Base-by-base conservation (phyloP, 2,329 filamentous ascomycete species). In the Alternaria incomplexa region DNA sequence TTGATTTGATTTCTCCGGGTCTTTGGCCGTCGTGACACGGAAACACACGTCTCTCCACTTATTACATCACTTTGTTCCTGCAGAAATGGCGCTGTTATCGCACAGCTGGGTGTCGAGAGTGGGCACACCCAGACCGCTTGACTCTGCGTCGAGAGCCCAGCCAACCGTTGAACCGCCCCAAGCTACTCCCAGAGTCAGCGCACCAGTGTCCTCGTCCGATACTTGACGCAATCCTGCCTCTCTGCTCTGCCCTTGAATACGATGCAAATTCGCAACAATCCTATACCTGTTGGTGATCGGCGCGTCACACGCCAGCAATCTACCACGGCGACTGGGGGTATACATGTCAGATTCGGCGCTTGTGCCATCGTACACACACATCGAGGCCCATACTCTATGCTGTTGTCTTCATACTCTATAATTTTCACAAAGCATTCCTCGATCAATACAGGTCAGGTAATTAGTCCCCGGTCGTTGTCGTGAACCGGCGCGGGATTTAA, bases 1-100 rank as follows among this genome's bases (percentile, higher is more conserved):
- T 71, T 56, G 72, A 69, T 61, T 47, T 64, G 72, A 69, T 61
- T 47, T 64, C 62, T 68, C 73, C 73, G 73, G 70, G 69, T 74
- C 70, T 76, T 73, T 76, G 69, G 67, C 73, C 70, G 74, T 68
- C 65, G 75, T 78, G 69, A 70, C 75, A 77, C 70, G 70, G 71
- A 75, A 76, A 74, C 76, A 77, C 66, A 70, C 71, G 68, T 71
- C 73, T 77, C 76, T 77, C 76, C 77, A 77, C 77, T 78, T 77
- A 77, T 77, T 77, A 71, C 75, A 77, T 76, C 72, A 73, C 68
- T 43, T 58, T 61, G 65, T 67, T 67, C 65, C 64, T 70, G 69
- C 70, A 69, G 43, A 40, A 32, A 30, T 59, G 30, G 55, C 46
- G 26, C 58, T 52, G 47, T 43, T 47, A 51, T 58, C 46, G 47